These are phyloP conservation scores for Amylostereum areolatum DNA, from an alignment of 1,284 basidiomycete species.

Conservation along the genomic window DNA sequence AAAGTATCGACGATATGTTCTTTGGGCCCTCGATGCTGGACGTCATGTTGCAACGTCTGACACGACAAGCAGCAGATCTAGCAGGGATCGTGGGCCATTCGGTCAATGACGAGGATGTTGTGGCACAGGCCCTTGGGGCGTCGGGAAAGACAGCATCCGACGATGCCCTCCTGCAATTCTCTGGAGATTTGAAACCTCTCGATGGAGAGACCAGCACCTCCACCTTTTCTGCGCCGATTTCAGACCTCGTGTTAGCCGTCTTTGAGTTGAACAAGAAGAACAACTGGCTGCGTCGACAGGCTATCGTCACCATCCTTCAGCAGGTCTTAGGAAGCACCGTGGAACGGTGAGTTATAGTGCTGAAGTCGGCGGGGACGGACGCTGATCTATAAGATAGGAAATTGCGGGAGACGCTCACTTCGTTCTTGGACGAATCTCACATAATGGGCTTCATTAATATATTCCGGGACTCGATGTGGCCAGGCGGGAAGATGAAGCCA, in stretches of 20 bases:
- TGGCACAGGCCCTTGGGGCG: constrained; percentile 70
- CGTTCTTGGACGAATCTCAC: constrained; percentile 58
- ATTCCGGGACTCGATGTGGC: constrained; percentile 79
- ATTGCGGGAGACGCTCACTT: constrained; percentile 73
- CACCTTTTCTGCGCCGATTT: constrained; percentile 89
- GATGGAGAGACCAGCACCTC: constrained; percentile 84
- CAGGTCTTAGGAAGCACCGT: constrained; percentile 94
- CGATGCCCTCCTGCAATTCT: constrained; percentile 60
- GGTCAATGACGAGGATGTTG: constrained; percentile 78
- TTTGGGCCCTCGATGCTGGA: constrained; percentile 93
- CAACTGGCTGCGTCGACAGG: constrained; percentile 94
- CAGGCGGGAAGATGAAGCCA: constrained; percentile 67
- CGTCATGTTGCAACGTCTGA: constrained; percentile 84
- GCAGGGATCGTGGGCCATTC: constrained; percentile 75
- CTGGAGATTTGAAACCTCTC: constrained; percentile 70
- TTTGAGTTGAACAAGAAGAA: constrained; percentile 95
- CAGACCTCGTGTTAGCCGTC: constrained; percentile 86
- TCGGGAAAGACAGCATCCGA: constrained; percentile 60
- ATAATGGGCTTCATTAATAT: constrained; percentile 60
- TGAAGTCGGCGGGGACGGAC: neutral
- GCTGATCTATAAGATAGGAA: constrained; percentile 47
- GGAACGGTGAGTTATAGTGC: constrained; percentile 59
- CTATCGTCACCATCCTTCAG: constrained; percentile 93
- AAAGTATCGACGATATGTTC: constrained; percentile 91
- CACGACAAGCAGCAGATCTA: constrained; percentile 83